Base-by-base conservation (phyloP, 2,329 filamentous ascomycete genomes). In the Phyllosticta ampelicida region DNA sequence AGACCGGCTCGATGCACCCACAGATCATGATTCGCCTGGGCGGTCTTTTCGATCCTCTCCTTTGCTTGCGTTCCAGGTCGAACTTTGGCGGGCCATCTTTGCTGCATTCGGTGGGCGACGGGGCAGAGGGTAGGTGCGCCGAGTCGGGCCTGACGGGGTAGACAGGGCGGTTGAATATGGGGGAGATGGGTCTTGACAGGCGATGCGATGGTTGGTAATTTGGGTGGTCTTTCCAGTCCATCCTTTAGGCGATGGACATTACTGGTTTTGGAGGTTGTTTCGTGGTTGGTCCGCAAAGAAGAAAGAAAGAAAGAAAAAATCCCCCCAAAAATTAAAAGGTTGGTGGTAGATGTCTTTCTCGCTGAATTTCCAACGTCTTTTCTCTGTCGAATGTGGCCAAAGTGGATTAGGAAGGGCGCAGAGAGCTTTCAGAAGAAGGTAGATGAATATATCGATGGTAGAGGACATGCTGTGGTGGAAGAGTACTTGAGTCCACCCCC, bases 1-100 rank as follows among this genome's bases (percentile, higher is more conserved):
- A 58, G 13, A 58, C 55, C 8, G 55, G 51, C 16, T 36, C 30
- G 10, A 30, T 58, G 51, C 55, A 53, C 1, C 55, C 55, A 23
- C 55, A 58, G n/a, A 58, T 49, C 0, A 18, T 16, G 30, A 11
- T 49, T 19, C 49, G 19, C 16, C 51, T 30, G 9, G n/a, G 13
- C 11, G 18, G 3, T 9, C 18, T 20, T 53, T 18, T 8, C n/a
- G n/a, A 9, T 19, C 44, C 50, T 52, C 13, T 16, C 6, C 36
- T 16, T 44, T 44, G 13, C 5, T 16, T n/a, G 36, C 16, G 36
- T n/a, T n/a, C 36, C 16, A n/a, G 8, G 36, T 44, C 36, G 16
- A n/a, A 44, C 13, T 44, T 16, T 6, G 8, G 36, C 3, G 16
- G n/a, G 36, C n/a, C 52, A 29, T 48, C 48, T 3, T 48, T 49